A percentile compares a stretch with the other conserved stretches of the same genome.
phyloP scores from a whole-genome alignment of 2,329 filamentous ascomycete species.

The Colletotrichum phormii region DNA sequence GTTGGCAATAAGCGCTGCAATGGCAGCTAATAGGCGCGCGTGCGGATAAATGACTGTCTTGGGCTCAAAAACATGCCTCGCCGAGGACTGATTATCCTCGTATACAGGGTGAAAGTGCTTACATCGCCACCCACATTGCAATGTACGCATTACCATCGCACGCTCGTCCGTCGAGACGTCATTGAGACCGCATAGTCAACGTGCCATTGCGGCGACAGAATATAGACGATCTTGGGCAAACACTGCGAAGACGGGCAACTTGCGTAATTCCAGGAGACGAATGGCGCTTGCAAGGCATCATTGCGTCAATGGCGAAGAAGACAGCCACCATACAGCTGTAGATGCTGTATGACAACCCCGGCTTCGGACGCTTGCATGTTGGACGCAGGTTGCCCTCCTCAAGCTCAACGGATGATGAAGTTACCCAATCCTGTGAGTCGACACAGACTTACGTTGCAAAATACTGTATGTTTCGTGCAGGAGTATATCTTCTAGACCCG shows the following conservation, averaged over 20 bases:
- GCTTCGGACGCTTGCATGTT: constrained; percentile 20
- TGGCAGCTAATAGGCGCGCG: background rate
- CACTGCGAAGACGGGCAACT: background rate
- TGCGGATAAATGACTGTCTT: background rate
- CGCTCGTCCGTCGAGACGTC: background rate
- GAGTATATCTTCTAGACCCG: constrained; percentile 17
- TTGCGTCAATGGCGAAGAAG: background rate
- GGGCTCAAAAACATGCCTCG: background rate
- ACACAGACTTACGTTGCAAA: constrained; percentile 1
- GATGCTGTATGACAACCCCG: background rate
- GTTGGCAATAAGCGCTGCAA: background rate
- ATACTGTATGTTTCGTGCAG: constrained; percentile 1
- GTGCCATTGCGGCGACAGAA: background rate
- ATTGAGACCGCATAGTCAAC: background rate
- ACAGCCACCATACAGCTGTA: background rate
- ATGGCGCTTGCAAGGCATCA: background rate
- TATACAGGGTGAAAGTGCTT: background rate
- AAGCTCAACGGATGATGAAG: constrained; percentile 5
- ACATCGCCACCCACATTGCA: background rate
- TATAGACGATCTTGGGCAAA: background rate
- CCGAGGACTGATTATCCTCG: too few relatives aligned
- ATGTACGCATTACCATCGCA: background rate
- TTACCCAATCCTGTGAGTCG: background rate
- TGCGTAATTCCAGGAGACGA: background rate
- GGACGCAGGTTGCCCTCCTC: background rate